phyloP scores from a whole-genome alignment of 2,329 filamentous ascomycete genomes.

The Trichoderma koningiopsis region DNA sequence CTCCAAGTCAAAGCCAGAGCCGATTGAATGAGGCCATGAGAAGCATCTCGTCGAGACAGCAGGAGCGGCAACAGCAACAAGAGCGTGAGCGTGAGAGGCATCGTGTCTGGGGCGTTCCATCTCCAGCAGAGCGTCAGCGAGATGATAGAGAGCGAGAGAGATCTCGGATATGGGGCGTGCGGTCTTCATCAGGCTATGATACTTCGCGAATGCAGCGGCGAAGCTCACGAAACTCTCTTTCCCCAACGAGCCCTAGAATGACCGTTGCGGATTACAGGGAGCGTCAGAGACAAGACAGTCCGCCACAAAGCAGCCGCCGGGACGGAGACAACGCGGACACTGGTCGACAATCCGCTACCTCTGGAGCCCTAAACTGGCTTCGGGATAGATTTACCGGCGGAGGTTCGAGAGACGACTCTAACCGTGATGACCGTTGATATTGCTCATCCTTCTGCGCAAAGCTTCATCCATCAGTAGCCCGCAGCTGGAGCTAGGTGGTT shows the following conservation, averaged over 20 bases:
- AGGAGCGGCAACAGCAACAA: slow-evolving; percentile 33
- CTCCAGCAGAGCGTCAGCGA: slow-evolving; percentile 28
- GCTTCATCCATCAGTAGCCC: neutral
- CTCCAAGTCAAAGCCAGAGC: slow-evolving; percentile 35
- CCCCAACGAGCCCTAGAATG: slow-evolving; percentile 42
- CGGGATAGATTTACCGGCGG: slow-evolving; percentile 44
- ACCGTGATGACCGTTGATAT: slow-evolving; percentile 33
- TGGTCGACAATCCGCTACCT: slow-evolving; percentile 38
- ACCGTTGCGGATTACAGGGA: slow-evolving; percentile 37
- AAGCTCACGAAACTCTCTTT: slow-evolving; percentile 44
- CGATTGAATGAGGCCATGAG: slow-evolving; percentile 38
- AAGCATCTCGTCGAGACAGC: slow-evolving; percentile 35
- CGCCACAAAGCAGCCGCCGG: slow-evolving; percentile 41
- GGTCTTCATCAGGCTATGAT: slow-evolving; percentile 38
- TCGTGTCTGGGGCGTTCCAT: slow-evolving; percentile 31
- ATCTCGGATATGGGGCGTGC: slow-evolving; percentile 31
- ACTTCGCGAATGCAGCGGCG: slow-evolving; percentile 42
- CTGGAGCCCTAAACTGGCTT: slow-evolving; percentile 48
- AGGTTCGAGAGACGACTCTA: slow-evolving; percentile 34
- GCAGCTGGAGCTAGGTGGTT: neutral
- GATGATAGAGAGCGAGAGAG: slow-evolving; percentile 35
- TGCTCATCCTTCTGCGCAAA: neutral
- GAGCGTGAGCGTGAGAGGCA: slow-evolving; percentile 34
- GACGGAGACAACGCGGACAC: slow-evolving; percentile 36
- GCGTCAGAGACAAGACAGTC: slow-evolving; percentile 44